These are phyloP conservation scores for Lachancea kluyveri DNA, from an alignment of 805 yeast species.

Conservation along the genomic window DNA sequence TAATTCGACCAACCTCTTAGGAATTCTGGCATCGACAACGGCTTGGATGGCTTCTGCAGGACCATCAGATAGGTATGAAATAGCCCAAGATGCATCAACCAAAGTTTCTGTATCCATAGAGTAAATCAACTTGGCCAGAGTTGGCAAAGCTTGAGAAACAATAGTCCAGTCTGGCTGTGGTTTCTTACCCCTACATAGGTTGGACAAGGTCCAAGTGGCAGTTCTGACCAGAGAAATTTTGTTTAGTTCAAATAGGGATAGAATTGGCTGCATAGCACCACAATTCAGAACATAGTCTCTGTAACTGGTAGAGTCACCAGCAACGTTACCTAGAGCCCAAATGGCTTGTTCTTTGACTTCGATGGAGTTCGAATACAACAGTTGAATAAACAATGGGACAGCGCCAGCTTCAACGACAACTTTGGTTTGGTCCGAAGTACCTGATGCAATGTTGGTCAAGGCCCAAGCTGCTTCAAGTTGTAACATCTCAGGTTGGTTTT, in stretches of 20 bases:
- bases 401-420: slow-evolving; percentile 92
- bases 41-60: slow-evolving; percentile 91
- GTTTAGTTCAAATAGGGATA: slow-evolving; percentile 69
- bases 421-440: slow-evolving; percentile 81
- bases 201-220: slow-evolving; percentile 97
- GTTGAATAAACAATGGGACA: slow-evolving; percentile 81
- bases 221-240: slow-evolving; percentile 90
- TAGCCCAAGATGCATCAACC: slow-evolving; percentile 98
- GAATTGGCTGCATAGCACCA: slow-evolving; percentile 85
- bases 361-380: slow-evolving; percentile 70
- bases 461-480: slow-evolving; percentile 99
- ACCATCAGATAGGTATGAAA: slow-evolving; percentile 91
- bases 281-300: slow-evolving; percentile 84
- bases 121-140: slow-evolving; percentile 83
- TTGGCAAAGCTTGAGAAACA: slow-evolving; percentile 84
- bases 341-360: slow-evolving; percentile 98
- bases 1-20: slow-evolving; percentile 87
- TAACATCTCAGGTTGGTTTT: slow-evolving; percentile 72
- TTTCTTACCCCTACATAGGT: slow-evolving; percentile 91
- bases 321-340: slow-evolving; percentile 98
- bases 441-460: slow-evolving; percentile 96
- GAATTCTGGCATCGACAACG: slow-evolving; percentile 93
- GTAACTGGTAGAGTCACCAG: slow-evolving; percentile 89
- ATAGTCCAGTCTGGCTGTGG: slow-evolving; percentile 95
- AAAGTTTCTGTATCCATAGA: slow-evolving; percentile 89